Evolutionary conservation across 129 eudicot species (phyloP), one percentile per base, ranked within the genome.

Genomic region (Helianthus tuberosus): DNA sequence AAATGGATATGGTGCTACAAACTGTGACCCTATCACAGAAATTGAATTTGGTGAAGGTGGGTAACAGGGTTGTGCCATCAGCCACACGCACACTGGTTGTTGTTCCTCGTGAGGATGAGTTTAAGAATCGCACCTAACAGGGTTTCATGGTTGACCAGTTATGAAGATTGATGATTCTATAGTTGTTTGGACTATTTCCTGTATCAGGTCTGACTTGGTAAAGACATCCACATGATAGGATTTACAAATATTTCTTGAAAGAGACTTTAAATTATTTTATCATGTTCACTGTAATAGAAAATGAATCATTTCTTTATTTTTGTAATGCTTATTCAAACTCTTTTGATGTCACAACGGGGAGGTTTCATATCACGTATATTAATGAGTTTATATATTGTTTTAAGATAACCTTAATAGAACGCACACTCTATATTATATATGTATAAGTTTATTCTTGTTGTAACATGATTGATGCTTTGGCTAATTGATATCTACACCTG

Each of bases 21-120:
- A 75, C 48, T 75, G 81, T 10, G 81, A 63, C 8, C 78, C 64
- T 53, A 81, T 48, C 8, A 81, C 78, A n/a, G 15, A 44, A 5
- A 67, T 46, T 0, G 72, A 71, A 59, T 54, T 20, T 32, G 35
- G 11, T 5, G 15, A 36, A 38, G 50, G 29, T 38, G 11, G 10
- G 16, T 64, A 3, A 44, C 51, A 14, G n/a, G 51, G 29, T 64
- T 64, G 32, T 35, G 69, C 50, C 69, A 64, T 64, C 51, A 38
- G 15, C 29, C n/a, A n/a, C 58, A 52, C 23, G 14, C 32, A 27
- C 32, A 6, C 46, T 41, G 0, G 6, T 41, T 1, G 46, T 41
- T 6, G 8, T 41, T 41, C 44, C 23, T 20, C 23, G 46, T 41
- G 46, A 41, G 46, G 46, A 7, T 41, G 46, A 41, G 46, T 41